Percentiles rank a stretch among this genome's conserved stretches.
These are phyloP conservation scores for Aspergillus indologenus DNA, from an alignment of 495 filamentous ascomycete species.

Conservation along the genomic window DNA sequence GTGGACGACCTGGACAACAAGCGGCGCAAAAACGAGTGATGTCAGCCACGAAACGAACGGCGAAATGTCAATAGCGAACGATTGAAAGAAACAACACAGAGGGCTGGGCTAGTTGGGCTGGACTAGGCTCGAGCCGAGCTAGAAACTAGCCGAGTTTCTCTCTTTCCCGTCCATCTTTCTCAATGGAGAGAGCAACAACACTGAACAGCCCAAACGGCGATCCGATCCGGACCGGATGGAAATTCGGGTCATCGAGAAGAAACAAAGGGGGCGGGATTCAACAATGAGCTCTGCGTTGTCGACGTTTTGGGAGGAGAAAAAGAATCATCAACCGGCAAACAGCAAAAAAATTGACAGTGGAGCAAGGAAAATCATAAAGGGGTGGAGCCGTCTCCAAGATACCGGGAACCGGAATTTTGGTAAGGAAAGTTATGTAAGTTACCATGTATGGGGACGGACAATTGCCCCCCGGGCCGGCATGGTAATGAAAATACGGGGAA, in stretches of 20 bases:
- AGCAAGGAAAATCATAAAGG: neutral
- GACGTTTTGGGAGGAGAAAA: neutral
- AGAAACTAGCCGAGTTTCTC: neutral
- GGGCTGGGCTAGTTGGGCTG: neutral
- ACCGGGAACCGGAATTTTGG: neutral
- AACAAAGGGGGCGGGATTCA: neutral
- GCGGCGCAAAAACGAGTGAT: too few species aligned
- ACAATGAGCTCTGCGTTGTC: neutral
- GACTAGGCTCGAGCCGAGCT: neutral
- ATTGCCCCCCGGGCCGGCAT: neutral
- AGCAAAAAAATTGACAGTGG: neutral
- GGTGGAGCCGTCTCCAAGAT: neutral
- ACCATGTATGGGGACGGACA: neutral
- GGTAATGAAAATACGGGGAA: conserved; percentile 9
- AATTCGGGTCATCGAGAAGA: neutral
- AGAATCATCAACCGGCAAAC: neutral
- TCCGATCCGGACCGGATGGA: neutral
- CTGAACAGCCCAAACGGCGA: neutral
- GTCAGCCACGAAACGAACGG: too few species aligned
- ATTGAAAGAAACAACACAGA: neutral
- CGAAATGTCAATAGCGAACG: neutral
- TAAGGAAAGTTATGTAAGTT: neutral
- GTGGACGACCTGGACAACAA: conserved; percentile 40
- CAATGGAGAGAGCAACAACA: neutral
- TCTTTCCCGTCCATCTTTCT: neutral